Base-by-base conservation (phyloP, 345 rosid species). In the Garcia nutans region DNA sequence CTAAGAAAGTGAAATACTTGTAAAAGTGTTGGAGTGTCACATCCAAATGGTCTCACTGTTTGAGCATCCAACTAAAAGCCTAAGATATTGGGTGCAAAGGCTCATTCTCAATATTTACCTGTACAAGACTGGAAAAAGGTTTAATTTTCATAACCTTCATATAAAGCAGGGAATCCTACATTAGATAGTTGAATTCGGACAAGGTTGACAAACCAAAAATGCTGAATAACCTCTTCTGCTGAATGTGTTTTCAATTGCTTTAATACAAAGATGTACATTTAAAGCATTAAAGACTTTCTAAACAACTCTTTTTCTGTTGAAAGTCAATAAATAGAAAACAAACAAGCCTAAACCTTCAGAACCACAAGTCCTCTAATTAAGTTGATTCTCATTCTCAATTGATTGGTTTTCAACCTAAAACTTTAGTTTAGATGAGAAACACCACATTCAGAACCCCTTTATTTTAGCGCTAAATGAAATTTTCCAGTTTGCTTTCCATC, bases 11-110 rank as follows among this genome's bases (percentile, higher is more conserved):
- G 47, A 50, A 22, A 22, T n/a, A 44, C 49, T 44, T 23, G 52
- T 42, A n/a, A 24, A 24, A 66, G 13, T 10, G 26, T 0, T 4
- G 13, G 16, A 59, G 33, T 23, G 60, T 73, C 76, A 44, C 23
- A 61, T 73, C 59, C 58, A 42, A 17, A 72, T 15, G 24, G 12
- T 42, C 45, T 45, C 75, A 60, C 24, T 47, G n/a, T 33, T 59
- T 33, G 74, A 8, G 75, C 23, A 58, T n/a, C 31, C 66, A 58
- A 26, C 60, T 41, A 61, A 72, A 64, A 73, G 17, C 23, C 19
- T 68, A 28, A 44, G 58, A 23, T 19, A 37, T 1, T 47, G 20
- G 41, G 7, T 59, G 24, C 20, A 20, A 63, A 72, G 41, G 59
- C 17, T 8, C 41, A 50, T 45, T 26, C 47, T 24, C 55, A 15